Conservation (phyloP, 805 yeast genomes). For the Blastobotrys peoriensis region DNA sequence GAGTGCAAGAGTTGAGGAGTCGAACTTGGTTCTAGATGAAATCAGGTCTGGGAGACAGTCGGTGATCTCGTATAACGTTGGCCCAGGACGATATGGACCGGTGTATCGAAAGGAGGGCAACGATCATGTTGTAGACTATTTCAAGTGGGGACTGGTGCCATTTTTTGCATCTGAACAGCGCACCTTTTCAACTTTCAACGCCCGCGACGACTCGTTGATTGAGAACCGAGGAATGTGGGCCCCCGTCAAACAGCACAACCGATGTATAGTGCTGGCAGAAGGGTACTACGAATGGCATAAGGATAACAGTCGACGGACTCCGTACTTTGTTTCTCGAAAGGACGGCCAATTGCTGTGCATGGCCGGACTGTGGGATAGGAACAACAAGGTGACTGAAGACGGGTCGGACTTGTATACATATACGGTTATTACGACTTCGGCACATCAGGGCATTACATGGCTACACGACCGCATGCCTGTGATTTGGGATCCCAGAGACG, state of each 20-base stretch:
- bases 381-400: slow-evolving; percentile 20
- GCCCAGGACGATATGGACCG: slow-evolving; percentile 21
- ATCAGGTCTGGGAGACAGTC: slow-evolving; percentile 20
- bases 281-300: slow-evolving; percentile 85
- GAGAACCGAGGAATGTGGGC: slow-evolving; percentile 53
- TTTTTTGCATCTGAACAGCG: slow-evolving; percentile 22
- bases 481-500: slow-evolving; percentile 48
- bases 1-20: slow-evolving; percentile 7
- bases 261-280: slow-evolving; percentile 73
- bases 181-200: slow-evolving; percentile 47
- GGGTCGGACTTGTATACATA: slow-evolving; percentile 39
- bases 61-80: slow-evolving; percentile 20
- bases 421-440: slow-evolving; percentile 70
- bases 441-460: slow-evolving; percentile 56
- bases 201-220: slow-evolving; percentile 57
- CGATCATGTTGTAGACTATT: slow-evolving; percentile 36
- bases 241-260: slow-evolving; percentile 36
- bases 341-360: slow-evolving; percentile 52
- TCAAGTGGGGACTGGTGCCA: slow-evolving; percentile 83
- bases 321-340: slow-evolving; percentile 57
- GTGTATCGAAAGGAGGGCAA: slow-evolving; percentile 16
- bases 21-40: slow-evolving; percentile 17
- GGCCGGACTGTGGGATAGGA: slow-evolving; percentile 49
- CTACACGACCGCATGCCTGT: slow-evolving; percentile 78
- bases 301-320: slow-evolving; percentile 43